These are phyloP conservation scores for Cutaneotrichosporon sp. DNA, from an alignment of 1,284 basidiomycete genomes.

Conservation along the genomic window DNA sequence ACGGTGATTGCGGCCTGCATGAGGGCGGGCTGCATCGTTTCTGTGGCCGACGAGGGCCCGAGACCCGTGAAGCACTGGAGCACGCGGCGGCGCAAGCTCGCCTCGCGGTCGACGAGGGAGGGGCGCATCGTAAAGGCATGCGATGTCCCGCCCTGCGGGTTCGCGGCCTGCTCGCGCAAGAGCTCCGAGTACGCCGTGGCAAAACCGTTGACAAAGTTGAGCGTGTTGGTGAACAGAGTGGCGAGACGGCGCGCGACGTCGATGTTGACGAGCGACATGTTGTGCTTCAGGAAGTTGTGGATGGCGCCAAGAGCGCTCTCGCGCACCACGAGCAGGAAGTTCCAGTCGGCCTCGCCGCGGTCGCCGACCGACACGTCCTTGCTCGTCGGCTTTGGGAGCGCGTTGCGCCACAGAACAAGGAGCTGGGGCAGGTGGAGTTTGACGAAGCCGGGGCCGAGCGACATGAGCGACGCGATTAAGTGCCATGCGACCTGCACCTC, in stretches of 20 bases:
- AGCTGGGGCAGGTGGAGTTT: slow-evolving; percentile 88
- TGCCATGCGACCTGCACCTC: slow-evolving; percentile 97
- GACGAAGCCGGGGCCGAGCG: slow-evolving; percentile 90
- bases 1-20: slow-evolving; percentile 81
- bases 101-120: slow-evolving; percentile 75
- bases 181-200: slow-evolving; percentile 54
- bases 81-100: slow-evolving; percentile 77
- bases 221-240: slow-evolving; percentile 81
- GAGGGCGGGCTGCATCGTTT: slow-evolving; percentile 74
- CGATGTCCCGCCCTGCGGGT: slow-evolving; percentile 44
- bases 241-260: slow-evolving; percentile 88
- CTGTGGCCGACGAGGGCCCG: slow-evolving; percentile 75
- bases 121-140: slow-evolving; percentile 58
- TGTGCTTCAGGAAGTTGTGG: slow-evolving; percentile 82
- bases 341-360: slow-evolving; percentile 78
- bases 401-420: slow-evolving; percentile 94
- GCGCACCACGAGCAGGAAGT: slow-evolving; percentile 85
- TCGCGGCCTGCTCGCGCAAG: slow-evolving; percentile 50
- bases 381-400: slow-evolving; percentile 87
- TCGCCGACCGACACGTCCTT: slow-evolving; percentile 73
- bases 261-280: slow-evolving; percentile 75
- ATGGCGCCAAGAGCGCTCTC: slow-evolving; percentile 89
- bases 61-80: slow-evolving; percentile 87
- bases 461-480: slow-evolving; percentile 84
- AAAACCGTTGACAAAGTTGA: slow-evolving; percentile 77